phyloP scores from a whole-genome alignment of 768 basidiomycete genomes.

The Sporobolomyces roseus region DNA sequence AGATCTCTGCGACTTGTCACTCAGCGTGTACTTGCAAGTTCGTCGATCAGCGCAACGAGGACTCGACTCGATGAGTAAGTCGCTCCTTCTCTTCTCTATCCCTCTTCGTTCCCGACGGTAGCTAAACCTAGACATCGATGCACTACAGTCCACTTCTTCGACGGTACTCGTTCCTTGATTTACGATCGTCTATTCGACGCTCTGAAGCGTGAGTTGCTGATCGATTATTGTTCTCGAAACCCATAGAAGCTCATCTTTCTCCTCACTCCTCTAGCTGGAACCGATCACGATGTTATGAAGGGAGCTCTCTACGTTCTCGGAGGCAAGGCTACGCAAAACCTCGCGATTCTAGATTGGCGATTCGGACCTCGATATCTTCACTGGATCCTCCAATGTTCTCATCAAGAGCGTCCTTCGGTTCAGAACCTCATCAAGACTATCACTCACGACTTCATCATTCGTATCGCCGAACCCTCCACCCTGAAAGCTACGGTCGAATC shows the following conservation, averaged over 20 bases:
- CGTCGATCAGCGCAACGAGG: constrained; percentile 55
- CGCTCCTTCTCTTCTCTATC: constrained; percentile 30
- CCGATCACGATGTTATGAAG: constrained; percentile 87
- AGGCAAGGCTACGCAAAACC: constrained; percentile 45
- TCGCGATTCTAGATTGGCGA: constrained; percentile 58
- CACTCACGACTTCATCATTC: constrained; percentile 49
- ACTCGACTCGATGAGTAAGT: constrained; percentile 56
- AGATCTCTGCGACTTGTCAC: constrained; percentile 50
- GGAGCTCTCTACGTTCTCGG: constrained; percentile 57
- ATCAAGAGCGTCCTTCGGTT: constrained; percentile 77
- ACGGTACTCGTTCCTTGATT: constrained; percentile 49
- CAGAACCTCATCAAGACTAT: constrained; percentile 66
- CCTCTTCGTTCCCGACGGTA: background rate
- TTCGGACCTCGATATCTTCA: constrained; percentile 58
- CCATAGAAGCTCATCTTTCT: constrained; percentile 58
- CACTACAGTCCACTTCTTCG: constrained; percentile 47
- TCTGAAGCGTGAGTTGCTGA: constrained; percentile 54
- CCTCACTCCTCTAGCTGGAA: constrained; percentile 61
- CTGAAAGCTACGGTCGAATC: constrained; percentile 32
- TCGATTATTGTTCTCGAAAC: constrained; percentile 43
- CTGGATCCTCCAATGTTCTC: constrained; percentile 67
- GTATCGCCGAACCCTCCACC: constrained; percentile 41
- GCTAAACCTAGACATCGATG: background rate
- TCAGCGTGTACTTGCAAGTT: constrained; percentile 48
- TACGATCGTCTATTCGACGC: constrained; percentile 50